A percentile compares a stretch with the other conserved stretches of the same genome.
phyloP scores from a whole-genome alignment of 1,284 basidiomycete species.

The Stygiomarasmius scandens region DNA sequence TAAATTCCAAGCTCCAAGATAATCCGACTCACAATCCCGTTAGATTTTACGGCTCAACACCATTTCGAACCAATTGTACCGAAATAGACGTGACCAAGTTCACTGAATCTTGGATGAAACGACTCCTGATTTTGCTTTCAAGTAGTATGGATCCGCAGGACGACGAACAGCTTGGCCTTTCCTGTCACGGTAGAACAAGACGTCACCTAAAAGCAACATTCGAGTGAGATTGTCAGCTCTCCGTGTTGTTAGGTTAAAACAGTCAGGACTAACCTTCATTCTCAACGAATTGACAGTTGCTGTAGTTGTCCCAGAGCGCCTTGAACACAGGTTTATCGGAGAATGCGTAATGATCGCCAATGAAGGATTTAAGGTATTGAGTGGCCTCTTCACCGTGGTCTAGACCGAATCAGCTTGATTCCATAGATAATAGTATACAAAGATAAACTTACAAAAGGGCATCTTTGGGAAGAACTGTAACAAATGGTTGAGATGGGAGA shows the following conservation, averaged over 20 bases:
- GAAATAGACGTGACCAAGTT: too few relatives aligned
- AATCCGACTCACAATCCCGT: too few relatives aligned
- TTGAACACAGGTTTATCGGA: conserved; percentile 39
- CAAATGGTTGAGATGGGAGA: too few relatives aligned
- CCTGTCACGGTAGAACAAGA: conserved; percentile 69
- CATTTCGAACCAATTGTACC: too few relatives aligned
- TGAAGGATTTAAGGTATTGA: conserved; percentile 26
- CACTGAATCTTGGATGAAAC: not conserved
- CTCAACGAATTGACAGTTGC: conserved; percentile 59
- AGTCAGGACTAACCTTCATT: conserved; percentile 37
- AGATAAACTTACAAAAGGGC: conserved; percentile 19
- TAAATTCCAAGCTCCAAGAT: too few relatives aligned
- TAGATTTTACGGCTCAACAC: too few relatives aligned
- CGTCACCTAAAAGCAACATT: conserved; percentile 41
- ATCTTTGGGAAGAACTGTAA: conserved; percentile 27
- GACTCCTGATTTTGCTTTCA: not conserved
- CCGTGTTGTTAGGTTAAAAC: not conserved
- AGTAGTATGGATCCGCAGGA: conserved; percentile 28
- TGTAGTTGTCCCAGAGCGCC: conserved; percentile 44
- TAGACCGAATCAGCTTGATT: conserved; percentile 7
- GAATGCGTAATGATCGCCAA: conserved; percentile 35
- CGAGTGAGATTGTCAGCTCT: too few relatives aligned
- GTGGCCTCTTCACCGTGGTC: conserved; percentile 43
- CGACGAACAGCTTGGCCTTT: conserved; percentile 43
- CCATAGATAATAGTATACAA: not conserved